Evolutionary conservation across 305 asterid genomes (phyloP), one percentile per base, ranked within the genome.

Genomic region (Fraxinus sp.): DNA sequence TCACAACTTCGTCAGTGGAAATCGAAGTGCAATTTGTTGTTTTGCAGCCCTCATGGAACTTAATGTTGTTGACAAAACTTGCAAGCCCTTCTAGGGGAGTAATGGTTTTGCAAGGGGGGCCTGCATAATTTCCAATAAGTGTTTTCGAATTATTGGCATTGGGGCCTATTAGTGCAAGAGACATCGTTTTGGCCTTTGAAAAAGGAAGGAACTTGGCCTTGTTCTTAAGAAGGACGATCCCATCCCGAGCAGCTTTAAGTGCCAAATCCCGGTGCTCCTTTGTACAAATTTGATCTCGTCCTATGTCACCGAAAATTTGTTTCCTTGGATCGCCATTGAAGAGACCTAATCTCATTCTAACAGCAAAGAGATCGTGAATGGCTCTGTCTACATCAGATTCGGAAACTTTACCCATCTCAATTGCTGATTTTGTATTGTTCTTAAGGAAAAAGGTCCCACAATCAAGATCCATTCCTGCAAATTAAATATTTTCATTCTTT

Each of bases 141-240:
- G 92, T 85, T 68, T 87, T 75, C 13, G 92, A 80, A 24, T 77
- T 79, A 24, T 91, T 78, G 7, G 93, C 93, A 20, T 89, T 92
- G 22, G 96, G 96, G 43, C 96, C 96, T 37, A 92, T 84, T 22
- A 90, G 88, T 7, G 91, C 92, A 76, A 92, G 89, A 28, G 94
- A 85, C 64, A 76, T 62, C 32, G 85, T 87, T 55, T 80, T 75
- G 33, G 75, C 46, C 85, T 86, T 86, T 30, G 92, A 87, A 33
- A 92, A 80, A 1, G 96, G 96, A 36, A 92, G 91, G n/a, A 82
- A 82, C 6, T 84, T 87, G 1, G 64, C 79, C 1, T 85, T 78
- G 86, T 92, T 92, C 76, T 92, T 90, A 1, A 92, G 85, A 68
- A 92, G 89, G 82, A 92, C 96, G 26, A 90, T 89, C 57, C 94